phyloP scores from a whole-genome alignment of 345 rosid species.

The Aethionema arabicum region DNA sequence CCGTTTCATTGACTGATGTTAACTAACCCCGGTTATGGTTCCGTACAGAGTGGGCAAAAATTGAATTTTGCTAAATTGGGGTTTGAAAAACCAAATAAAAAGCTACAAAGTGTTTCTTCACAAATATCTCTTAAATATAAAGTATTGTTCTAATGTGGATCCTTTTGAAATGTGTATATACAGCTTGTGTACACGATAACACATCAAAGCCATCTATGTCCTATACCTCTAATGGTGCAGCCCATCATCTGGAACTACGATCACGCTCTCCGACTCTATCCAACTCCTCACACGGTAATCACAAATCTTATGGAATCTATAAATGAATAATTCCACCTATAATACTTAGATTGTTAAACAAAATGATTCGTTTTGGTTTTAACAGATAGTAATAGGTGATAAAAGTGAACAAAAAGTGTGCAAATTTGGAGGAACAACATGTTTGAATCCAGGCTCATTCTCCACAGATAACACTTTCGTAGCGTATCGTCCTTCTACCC shows the following conservation, averaged over 20 bases:
- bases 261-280: constrained; percentile 85
- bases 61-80: neutral
- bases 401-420: constrained; percentile 78
- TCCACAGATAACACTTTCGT: constrained; percentile 69
- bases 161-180: constrained; percentile 27
- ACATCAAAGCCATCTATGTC: constrained; percentile 97
- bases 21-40: too few relatives aligned
- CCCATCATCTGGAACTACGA: constrained; percentile 96
- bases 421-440: constrained; percentile 72
- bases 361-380: constrained; percentile 7
- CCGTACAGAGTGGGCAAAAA: too few relatives aligned
- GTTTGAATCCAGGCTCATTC: constrained; percentile 93
- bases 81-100: neutral
- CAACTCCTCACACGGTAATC: constrained; percentile 84
- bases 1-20: too few relatives aligned
- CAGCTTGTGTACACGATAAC: constrained; percentile 94
- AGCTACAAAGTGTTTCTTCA: too few relatives aligned
- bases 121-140: too few relatives aligned
- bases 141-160: constrained; percentile 11
- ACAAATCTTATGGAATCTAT: neutral
- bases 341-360: neutral
- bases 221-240: constrained; percentile 85
- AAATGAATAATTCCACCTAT: neutral
- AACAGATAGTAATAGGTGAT: constrained; percentile 83
- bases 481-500: constrained; percentile 76